Conservation (phyloP, 257 asterid genomes). For the Marsdenia floribunda region DNA sequence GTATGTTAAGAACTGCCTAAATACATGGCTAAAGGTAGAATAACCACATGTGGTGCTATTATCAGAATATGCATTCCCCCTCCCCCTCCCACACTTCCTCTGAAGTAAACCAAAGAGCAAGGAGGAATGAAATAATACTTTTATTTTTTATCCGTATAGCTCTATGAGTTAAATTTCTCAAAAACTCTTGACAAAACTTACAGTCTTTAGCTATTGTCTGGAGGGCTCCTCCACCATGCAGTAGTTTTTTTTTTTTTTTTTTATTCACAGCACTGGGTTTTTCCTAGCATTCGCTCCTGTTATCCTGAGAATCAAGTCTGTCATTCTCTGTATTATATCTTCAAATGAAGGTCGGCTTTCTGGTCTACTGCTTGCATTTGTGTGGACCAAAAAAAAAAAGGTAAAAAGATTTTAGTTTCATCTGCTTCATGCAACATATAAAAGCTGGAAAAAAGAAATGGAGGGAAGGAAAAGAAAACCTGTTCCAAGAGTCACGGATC, state of each 20-base stretch:
- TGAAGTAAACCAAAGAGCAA: not conserved
- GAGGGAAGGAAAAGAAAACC: slow-evolving; percentile 29
- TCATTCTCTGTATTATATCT: slow-evolving; percentile 42
- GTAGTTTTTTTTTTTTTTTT: not conserved
- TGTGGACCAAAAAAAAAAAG: not conserved
- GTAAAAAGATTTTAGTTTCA: not conserved
- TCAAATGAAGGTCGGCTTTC: slow-evolving; percentile 69
- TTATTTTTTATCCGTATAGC: too few relatives aligned
- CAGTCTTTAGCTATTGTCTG: not conserved
- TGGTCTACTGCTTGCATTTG: slow-evolving; percentile 34
- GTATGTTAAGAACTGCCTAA: too few relatives aligned
- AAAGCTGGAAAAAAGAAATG: too few relatives aligned
- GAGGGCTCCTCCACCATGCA: not conserved
- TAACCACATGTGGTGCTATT: too few relatives aligned
- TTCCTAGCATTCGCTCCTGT: slow-evolving; percentile 20
- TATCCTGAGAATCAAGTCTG: slow-evolving; percentile 32
- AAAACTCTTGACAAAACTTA: not conserved
- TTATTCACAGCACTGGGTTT: slow-evolving; percentile 2
- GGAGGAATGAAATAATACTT: not conserved
- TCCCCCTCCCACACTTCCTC: too few relatives aligned
- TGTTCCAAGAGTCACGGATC: slow-evolving; percentile 66
- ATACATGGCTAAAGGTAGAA: too few relatives aligned
- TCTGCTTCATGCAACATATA: not conserved
- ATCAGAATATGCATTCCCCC: too few relatives aligned
- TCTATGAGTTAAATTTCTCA: not conserved